Percentiles rank a stretch among this genome's conserved stretches.
Evolutionary conservation across 2,329 filamentous ascomycete species (phyloP).

Genomic region (Alternaria alternata): DNA sequence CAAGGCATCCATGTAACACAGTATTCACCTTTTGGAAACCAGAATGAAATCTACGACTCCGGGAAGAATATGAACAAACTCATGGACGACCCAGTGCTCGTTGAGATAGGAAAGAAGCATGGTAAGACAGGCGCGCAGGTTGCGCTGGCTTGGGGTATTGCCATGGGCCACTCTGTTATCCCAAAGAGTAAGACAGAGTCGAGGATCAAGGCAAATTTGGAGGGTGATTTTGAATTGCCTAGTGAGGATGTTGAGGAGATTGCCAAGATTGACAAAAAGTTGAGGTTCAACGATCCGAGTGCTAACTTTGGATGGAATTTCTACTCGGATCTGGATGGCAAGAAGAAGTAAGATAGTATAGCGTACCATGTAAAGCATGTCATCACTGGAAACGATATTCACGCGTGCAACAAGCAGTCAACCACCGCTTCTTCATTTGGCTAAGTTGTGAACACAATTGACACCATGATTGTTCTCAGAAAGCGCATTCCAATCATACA

Average conservation of each 20-base stretch:
- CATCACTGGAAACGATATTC: too few relatives aligned
- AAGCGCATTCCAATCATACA: neutral
- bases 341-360: slow-evolving; percentile 29
- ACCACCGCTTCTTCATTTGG: neutral
- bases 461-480: neutral
- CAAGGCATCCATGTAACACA: slow-evolving; percentile 46
- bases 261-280: slow-evolving; percentile 64
- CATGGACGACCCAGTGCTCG: slow-evolving; percentile 67
- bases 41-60: slow-evolving; percentile 43
- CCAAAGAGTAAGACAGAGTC: slow-evolving; percentile 45
- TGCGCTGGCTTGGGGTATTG: slow-evolving; percentile 85
- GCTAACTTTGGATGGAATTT: slow-evolving; percentile 65
- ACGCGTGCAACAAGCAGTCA: too few relatives aligned
- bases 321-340: slow-evolving; percentile 66
- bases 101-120: slow-evolving; percentile 70
- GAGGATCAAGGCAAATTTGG: slow-evolving; percentile 42
- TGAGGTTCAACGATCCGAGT: slow-evolving; percentile 69
- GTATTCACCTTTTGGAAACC: slow-evolving; percentile 48
- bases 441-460: neutral
- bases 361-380: neutral
- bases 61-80: slow-evolving; percentile 46
- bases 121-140: slow-evolving; percentile 81
- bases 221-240: slow-evolving; percentile 74
- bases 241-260: slow-evolving; percentile 75
- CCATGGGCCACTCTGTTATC: slow-evolving; percentile 56